These are phyloP conservation scores for Linderina pennispora DNA, from an alignment of 192 early-diverging fungal species.

Conservation along the genomic window DNA sequence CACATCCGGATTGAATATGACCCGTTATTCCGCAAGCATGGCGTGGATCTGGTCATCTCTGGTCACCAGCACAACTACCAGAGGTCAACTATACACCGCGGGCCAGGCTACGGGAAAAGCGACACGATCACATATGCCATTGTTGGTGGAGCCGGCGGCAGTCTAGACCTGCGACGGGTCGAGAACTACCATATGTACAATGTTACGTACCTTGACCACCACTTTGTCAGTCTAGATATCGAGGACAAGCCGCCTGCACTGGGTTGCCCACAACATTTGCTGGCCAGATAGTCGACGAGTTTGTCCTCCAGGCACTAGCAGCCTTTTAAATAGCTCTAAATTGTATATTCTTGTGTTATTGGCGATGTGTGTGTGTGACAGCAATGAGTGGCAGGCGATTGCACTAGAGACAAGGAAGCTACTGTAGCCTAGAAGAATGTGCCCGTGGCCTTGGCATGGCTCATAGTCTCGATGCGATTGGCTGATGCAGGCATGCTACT, in stretches of 20 bases:
- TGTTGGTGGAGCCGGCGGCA: slow-evolving; percentile 69
- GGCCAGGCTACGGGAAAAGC: slow-evolving; percentile 12
- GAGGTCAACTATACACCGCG: slow-evolving; percentile 36
- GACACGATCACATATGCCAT: slow-evolving; percentile 59
- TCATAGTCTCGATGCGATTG: too few species aligned
- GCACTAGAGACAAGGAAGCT: too few species aligned
- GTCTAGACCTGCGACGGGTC: slow-evolving; percentile 55
- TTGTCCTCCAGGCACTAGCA: slow-evolving; percentile 12
- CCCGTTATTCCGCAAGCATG: slow-evolving; percentile 54
- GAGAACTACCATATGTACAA: slow-evolving; percentile 61
- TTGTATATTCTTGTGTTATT: not conserved
- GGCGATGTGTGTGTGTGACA: not conserved
- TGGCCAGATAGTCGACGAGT: slow-evolving; percentile 22
- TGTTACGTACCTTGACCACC: slow-evolving; percentile 39
- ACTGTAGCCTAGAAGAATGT: too few species aligned
- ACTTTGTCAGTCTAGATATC: slow-evolving; percentile 49
- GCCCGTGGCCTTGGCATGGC: too few species aligned
- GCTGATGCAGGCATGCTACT: too few species aligned
- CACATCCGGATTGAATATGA: slow-evolving; percentile 62
- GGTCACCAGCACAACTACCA: slow-evolving; percentile 80
- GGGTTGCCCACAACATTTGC: slow-evolving; percentile 17
- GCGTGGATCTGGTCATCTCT: slow-evolving; percentile 69
- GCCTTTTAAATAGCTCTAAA: not conserved
- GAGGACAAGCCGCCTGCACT: slow-evolving; percentile 7
- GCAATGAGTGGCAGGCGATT: too few species aligned